Base-by-base conservation (phyloP, 2,329 filamentous ascomycete genomes). In the Penicillium hordei region DNA sequence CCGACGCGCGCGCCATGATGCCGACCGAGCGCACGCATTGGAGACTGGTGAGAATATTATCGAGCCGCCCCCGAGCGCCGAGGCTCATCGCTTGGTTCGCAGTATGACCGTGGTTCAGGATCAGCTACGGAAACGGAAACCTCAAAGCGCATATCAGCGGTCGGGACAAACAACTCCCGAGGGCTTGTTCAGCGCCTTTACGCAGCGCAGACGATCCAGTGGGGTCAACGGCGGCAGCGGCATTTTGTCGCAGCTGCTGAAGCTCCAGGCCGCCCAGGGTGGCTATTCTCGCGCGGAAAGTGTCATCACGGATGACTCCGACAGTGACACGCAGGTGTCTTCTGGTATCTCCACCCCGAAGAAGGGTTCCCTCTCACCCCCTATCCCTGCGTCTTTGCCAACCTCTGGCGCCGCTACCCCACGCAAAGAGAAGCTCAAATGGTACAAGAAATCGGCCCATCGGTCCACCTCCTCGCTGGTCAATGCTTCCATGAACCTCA, bases 221-320 rank as follows among this genome's bases (percentile, higher is more conserved):
- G 62, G 62, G 5, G 57, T 69, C 17, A 63, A 56, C 17, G 70
- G 70, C 3, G 66, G 65, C 5, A 70, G 72, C 4, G 90, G 91
- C 29, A 85, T 93, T 44, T 76, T 95, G 1, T 86, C 87, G 0
- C 88, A 87, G 1, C 76, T 95, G 1, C 77, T 94, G 49, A 89
- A 86, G 70, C 78, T 92, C 3, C 89, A 91, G 65, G 82, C 84
- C 52, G 77, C 80, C 62, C 78, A 81, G 68, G 70, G 66, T 34
- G 69, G 60, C 54, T 67, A 58, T 2, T 67, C 65, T 38, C 74
- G 66, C 45, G 54, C 65, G 15, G 67, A 65, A 40, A 71, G 67
- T 48, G 63, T 65, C 36, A 65, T 68, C n/a, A 69, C 71, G 2
- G 67, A 72, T 56, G 67, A 70, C 27, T 73, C 70, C 12, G 69